Evolutionary conservation across 1,284 basidiomycete genomes (phyloP).

Genomic region (Testicularia cyperi): DNA sequence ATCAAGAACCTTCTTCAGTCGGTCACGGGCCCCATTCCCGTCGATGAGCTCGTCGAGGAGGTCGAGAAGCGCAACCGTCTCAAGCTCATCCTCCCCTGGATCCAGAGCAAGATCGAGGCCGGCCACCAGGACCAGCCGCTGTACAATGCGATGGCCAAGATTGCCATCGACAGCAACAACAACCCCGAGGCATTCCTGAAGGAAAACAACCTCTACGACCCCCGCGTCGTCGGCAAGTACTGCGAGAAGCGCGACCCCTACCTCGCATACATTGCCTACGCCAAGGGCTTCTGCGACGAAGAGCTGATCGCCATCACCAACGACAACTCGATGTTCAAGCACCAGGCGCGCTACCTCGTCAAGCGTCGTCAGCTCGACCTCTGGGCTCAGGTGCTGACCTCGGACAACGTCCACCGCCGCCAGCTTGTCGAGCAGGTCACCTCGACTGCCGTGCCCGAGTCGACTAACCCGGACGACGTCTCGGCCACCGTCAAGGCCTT

Average conservation of each 20-base stretch:
- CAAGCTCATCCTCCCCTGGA: constrained; percentile 95
- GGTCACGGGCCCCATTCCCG: constrained; percentile 94
- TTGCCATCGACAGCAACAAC: constrained; percentile 97
- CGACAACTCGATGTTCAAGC: constrained; percentile 99
- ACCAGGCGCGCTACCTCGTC: constrained; percentile 96
- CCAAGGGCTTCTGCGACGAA: constrained; percentile 98
- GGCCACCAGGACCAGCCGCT: constrained; percentile 90
- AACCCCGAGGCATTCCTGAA: constrained; percentile 97
- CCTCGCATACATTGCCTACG: constrained; percentile 98
- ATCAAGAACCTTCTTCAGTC: constrained; percentile 92
- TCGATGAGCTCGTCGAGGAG: constrained; percentile 75
- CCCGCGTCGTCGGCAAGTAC: constrained; percentile 95
- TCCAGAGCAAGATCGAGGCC: constrained; percentile 85
- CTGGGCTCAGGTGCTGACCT: constrained; percentile 90
- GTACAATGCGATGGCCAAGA: constrained; percentile 97
- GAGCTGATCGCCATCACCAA: constrained; percentile 97
- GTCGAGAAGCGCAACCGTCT: constrained; percentile 85
- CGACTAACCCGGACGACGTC: constrained; percentile 97
- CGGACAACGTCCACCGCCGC: constrained; percentile 88
- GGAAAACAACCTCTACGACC: constrained; percentile 97
- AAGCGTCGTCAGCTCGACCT: constrained; percentile 93
- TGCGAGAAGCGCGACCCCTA: constrained; percentile 99
- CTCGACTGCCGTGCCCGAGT: constrained; percentile 87
- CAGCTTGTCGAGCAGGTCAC: constrained; percentile 88
- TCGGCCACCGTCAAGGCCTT: constrained; percentile 98